Evolutionary conservation across 83 land plant species (phyloP).

Genomic region (Picea abies): DNA sequence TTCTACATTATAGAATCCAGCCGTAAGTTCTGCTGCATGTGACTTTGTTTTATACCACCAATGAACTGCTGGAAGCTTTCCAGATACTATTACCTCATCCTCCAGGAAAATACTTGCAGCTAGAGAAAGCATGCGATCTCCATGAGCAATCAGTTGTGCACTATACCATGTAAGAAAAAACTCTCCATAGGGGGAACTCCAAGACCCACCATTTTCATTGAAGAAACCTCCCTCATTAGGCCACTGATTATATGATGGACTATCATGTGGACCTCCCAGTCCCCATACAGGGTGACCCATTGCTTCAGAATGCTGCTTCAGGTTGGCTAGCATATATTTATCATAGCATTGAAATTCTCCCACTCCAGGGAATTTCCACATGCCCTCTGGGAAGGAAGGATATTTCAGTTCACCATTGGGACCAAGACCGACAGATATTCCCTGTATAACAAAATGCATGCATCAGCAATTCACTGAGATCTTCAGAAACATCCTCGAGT

Average conservation of each 20-base stretch:
- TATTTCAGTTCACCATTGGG: constrained; percentile 82
- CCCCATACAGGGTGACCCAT: constrained; percentile 64
- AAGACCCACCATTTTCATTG: constrained; percentile 57
- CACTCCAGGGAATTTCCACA: constrained; percentile 38
- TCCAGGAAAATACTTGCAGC: constrained; percentile 44
- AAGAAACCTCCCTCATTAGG: constrained; percentile 53
- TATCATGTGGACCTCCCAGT: constrained; percentile 66
- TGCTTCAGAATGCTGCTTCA: constrained; percentile 60
- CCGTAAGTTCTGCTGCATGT: constrained; percentile 67
- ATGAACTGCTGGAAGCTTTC: constrained; percentile 59
- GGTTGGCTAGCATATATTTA: constrained; percentile 58
- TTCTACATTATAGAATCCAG: constrained; percentile 69
- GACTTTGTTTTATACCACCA: constrained; percentile 64
- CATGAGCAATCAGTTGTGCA: constrained; percentile 54
- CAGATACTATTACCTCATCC: constrained; percentile 33
- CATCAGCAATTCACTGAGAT: neutral
- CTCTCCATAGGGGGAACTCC: constrained; percentile 68
- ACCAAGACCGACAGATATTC: constrained; percentile 65
- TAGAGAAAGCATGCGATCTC: constrained; percentile 50
- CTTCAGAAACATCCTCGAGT: neutral
- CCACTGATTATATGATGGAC: constrained; percentile 46
- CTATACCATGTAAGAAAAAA: constrained; percentile 87
- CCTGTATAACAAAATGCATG: constrained; percentile 40
- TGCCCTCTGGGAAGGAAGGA: constrained; percentile 42
- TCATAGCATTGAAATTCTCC: constrained; percentile 91